Evolutionary conservation across 768 basidiomycete genomes (phyloP), one percentile per base, ranked within the genome.

Genomic region (Amanita inopinata): DNA sequence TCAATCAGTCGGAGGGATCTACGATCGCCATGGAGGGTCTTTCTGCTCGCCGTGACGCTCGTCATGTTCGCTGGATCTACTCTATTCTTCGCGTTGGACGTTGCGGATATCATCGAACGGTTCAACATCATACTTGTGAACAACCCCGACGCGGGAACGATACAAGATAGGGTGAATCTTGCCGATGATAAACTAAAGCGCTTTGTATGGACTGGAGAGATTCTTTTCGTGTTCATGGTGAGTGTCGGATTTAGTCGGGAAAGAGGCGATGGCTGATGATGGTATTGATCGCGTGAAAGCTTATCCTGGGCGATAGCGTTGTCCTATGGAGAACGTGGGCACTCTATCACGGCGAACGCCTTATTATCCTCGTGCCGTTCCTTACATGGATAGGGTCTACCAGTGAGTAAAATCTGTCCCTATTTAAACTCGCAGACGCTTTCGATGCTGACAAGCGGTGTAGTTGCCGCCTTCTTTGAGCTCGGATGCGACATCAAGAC

Each of bases 181-280:
- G 57, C 55, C 4, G 47, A 60, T 35, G 48, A 49, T 7, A 46
- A 42, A 28, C 40, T 57, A 9, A 51, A 57, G 23, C 46, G 40
- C 36, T 46, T 54, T 20, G 49, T 52, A 18, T 60, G 59, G 59
- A 55, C 59, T 9, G 57, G 56, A 19, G 51, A 58, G 38, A 60
- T 60, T 50, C 30, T 60, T 9, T 60, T 60, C 42, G 48, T 60
- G 33, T 58, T 58, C 42, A 53, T 58, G 57, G 59, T 55, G n/a
- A n/a, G n/a, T n/a, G n/a, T n/a, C n/a, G n/a, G n/a, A n/a, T n/a
- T n/a, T n/a, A n/a, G n/a, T n/a, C n/a, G n/a, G n/a, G n/a, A n/a
- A n/a, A n/a, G n/a, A n/a, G n/a, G n/a, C n/a, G 30, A 4, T 25
- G 7, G 4, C 23, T 38, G 7, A 24, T 28, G 1, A 25, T 32